Percentiles rank a stretch among this genome's conserved stretches.
Evolutionary conservation across 495 filamentous ascomycete genomes (phyloP).

Genomic region (Aspergillus ostianus): DNA sequence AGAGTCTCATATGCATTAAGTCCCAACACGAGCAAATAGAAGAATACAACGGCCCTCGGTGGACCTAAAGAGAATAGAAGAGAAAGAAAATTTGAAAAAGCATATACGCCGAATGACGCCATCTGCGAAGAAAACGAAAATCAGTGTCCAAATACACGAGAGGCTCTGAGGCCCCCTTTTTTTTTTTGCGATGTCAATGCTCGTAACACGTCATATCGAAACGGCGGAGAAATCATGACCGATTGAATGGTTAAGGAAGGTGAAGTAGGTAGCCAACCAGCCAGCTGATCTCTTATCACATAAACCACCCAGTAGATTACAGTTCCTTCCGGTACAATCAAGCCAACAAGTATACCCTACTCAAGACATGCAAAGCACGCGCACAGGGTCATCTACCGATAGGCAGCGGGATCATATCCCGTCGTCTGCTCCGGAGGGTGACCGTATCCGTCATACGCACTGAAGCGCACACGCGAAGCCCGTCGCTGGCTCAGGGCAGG

Average conservation of each 20-base stretch:
- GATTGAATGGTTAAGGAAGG: not conserved
- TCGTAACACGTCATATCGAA: conserved; percentile 17
- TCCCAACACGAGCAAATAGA: too few species aligned
- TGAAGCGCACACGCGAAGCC: conserved; percentile 19
- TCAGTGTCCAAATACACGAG: not conserved
- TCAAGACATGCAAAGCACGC: not conserved
- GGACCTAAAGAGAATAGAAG: not conserved
- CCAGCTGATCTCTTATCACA: not conserved
- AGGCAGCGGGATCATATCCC: conserved; percentile 35
- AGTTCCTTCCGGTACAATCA: not conserved
- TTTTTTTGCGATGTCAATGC: conserved; percentile 3
- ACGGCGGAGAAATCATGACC: not conserved
- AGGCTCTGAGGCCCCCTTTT: not conserved
- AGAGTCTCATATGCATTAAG: too few species aligned
- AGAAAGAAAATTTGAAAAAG: not conserved
- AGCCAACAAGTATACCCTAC: too few species aligned
- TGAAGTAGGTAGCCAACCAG: not conserved
- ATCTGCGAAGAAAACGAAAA: not conserved
- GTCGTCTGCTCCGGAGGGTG: conserved; percentile 29
- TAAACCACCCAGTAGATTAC: not conserved
- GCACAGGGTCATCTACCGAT: conserved; percentile 35
- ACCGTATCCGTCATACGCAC: conserved; percentile 24
- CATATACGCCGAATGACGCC: conserved; percentile 4
- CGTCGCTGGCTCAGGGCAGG: conserved; percentile 15
- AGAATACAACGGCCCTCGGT: not conserved